These are phyloP conservation scores for Adansonia madagascariensis DNA, from an alignment of 441 rosid species.

Conservation along the genomic window DNA sequence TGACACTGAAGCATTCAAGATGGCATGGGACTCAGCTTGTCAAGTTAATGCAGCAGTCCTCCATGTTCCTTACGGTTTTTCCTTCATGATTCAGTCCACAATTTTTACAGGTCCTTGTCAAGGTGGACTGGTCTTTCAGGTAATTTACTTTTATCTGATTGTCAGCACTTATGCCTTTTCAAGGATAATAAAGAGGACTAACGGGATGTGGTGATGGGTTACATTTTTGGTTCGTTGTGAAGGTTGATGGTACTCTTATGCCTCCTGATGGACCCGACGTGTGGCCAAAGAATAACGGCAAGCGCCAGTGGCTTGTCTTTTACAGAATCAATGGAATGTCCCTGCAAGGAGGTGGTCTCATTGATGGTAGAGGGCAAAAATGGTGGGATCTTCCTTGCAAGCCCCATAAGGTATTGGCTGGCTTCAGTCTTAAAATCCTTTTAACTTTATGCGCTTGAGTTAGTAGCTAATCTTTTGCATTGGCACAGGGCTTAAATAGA, in stretches of 20 bases:
- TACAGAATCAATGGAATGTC: conserved; percentile 51
- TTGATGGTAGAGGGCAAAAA: conserved; percentile 81
- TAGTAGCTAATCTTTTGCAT: conserved; percentile 5
- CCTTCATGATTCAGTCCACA: conserved; percentile 78
- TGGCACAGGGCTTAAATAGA: conserved; percentile 43
- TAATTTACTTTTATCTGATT: conserved; percentile 34
- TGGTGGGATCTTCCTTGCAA: conserved; percentile 99
- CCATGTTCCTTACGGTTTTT: conserved; percentile 62
- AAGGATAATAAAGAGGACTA: conserved; percentile 34
- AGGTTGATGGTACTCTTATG: conserved; percentile 33
- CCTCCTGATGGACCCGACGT: conserved; percentile 83
- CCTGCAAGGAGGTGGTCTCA: conserved; percentile 28
- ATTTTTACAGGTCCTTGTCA: conserved; percentile 90
- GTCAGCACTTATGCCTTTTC: conserved; percentile 14
- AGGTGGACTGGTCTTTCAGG: conserved; percentile 62
- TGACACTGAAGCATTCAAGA: conserved; percentile 83
- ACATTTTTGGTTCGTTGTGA: conserved; percentile 19
- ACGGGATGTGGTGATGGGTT: conserved; percentile 53
- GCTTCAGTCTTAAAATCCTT: background rate
- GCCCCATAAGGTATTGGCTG: conserved; percentile 70
- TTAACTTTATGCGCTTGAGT: background rate
- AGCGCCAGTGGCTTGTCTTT: conserved; percentile 89
- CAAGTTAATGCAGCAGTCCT: conserved; percentile 48
- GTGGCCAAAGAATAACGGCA: conserved; percentile 71
- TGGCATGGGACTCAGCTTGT: conserved; percentile 80